Evolutionary conservation across 1,284 basidiomycete species (phyloP), one percentile per base, ranked within the genome.

Genomic region (Afroboletus lepidellus): DNA sequence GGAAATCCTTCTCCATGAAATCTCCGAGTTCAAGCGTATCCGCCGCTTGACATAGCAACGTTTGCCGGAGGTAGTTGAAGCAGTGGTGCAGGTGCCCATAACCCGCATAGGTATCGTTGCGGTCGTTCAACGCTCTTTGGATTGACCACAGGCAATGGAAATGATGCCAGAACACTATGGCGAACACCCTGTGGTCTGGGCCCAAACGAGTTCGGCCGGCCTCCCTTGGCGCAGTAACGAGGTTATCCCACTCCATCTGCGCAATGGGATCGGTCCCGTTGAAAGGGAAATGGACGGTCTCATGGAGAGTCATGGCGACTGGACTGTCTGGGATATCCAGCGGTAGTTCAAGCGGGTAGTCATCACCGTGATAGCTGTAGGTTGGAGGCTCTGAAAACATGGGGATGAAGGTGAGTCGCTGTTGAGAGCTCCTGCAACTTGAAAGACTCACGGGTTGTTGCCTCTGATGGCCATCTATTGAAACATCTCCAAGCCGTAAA

Each of bases 41-140:
- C 33, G 65, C 64, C 1, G 71, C 63, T 8, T 59, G 53, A 44
- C 72, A 74, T 5, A 72, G 49, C 12, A 65, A 50, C 12, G 51
- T 58, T 44, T 67, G 66, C 1, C 70, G 60, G 15, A 51, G 48
- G 51, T 72, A 73, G 25, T 65, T 64, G 23, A 72, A 56, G 48
- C 68, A 72, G 37, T 72, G 72, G 11, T 63, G 58, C 21, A 69
- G 23, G 20, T 58, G 57, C 6, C n/a, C 51, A 30, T 58, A 57
- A 7, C n/a, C 45, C 1, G 41, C 56, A 15, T 47, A 59, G 2
- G 24, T 38, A 16, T 57, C 56, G 1, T 60, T 42, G 15, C 9
- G 57, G 21, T 59, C 44, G 11, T 57, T 53, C 7, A 25, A 11
- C 7, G 54, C 51, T 41, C 30, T 46, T 16, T 60, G 57, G 15